Conservation (phyloP, 1,284 basidiomycete genomes). For the Tetrapyrgos nigripes region DNA sequence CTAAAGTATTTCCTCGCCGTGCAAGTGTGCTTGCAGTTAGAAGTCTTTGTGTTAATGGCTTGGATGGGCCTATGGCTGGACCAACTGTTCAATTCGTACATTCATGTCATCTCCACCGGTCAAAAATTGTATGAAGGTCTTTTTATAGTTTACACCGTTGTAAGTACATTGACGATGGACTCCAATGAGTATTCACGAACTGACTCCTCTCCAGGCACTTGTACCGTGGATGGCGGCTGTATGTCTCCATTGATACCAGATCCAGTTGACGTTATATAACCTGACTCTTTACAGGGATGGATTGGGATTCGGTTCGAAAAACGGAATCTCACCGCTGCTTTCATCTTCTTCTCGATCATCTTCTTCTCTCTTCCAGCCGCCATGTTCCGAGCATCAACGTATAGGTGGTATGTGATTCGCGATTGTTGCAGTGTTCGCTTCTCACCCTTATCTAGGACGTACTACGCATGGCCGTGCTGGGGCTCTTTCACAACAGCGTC, state of each 20-base stretch:
- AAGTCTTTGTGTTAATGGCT: constrained; percentile 56
- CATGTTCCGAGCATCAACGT: constrained; percentile 62
- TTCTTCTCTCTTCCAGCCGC: constrained; percentile 49
- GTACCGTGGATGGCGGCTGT: constrained; percentile 60
- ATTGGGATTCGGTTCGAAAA: constrained; percentile 55
- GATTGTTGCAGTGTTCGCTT: not conserved
- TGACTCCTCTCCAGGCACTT: constrained; percentile 41
- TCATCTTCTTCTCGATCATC: constrained; percentile 46
- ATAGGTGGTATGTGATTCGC: constrained; percentile 47
- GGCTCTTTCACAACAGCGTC: constrained; percentile 53
- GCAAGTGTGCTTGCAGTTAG: constrained; percentile 62
- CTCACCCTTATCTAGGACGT: constrained; percentile 39
- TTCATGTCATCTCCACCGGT: constrained; percentile 48
- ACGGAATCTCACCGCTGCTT: constrained; percentile 46
- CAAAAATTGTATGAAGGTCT: constrained; percentile 49
- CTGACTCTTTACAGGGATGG: constrained; percentile 58
- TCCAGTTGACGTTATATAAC: not conserved
- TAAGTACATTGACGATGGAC: constrained; percentile 30
- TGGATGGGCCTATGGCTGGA: constrained; percentile 62
- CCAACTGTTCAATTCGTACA: constrained; percentile 53
- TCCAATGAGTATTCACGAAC: not conserved
- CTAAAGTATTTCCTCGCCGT: constrained; percentile 59
- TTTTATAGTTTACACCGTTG: constrained; percentile 52
- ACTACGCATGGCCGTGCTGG: constrained; percentile 63
- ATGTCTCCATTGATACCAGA: constrained; percentile 5